These are phyloP conservation scores for Decorospora gaudefroyi DNA, from an alignment of 2,329 filamentous ascomycete species.

Conservation along the genomic window DNA sequence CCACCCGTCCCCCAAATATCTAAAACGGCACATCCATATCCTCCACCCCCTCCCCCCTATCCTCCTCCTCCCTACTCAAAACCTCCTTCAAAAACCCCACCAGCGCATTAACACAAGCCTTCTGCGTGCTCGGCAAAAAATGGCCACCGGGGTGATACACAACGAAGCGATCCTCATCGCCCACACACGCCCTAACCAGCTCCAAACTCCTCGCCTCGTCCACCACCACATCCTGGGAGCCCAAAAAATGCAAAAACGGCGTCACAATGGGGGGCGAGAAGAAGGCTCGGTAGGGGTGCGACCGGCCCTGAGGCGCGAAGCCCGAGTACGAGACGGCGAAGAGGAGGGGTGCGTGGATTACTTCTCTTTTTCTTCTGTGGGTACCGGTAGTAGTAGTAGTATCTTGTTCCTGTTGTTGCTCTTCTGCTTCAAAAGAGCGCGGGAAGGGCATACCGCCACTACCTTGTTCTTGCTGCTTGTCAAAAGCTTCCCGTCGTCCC, in stretches of 20 bases:
- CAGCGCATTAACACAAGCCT: slow-evolving; percentile 77
- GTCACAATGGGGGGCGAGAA: slow-evolving; percentile 78
- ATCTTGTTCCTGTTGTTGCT: slow-evolving; percentile 3
- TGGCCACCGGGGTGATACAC: slow-evolving; percentile 86
- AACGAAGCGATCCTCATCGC: slow-evolving; percentile 55
- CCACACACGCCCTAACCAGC: slow-evolving; percentile 67
- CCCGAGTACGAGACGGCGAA: slow-evolving; percentile 80
- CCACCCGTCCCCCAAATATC: slow-evolving; percentile 14
- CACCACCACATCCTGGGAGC: slow-evolving; percentile 84
- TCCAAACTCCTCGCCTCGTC: slow-evolving; percentile 72
- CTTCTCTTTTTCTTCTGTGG: too few relatives aligned
- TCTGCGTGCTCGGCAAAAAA: slow-evolving; percentile 77
- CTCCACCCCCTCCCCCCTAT: slow-evolving; percentile 62
- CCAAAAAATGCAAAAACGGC: slow-evolving; percentile 79
- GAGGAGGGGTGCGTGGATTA: slow-evolving; percentile 61
- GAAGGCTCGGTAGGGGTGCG: slow-evolving; percentile 65
- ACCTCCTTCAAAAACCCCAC: slow-evolving; percentile 69
- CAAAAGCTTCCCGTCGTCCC: slow-evolving; percentile 56
- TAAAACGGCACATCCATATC: slow-evolving; percentile 72
- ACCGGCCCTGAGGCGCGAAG: slow-evolving; percentile 68
- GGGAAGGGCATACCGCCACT: slow-evolving; percentile 59
- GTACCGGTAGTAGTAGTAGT: background rate
- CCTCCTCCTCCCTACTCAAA: slow-evolving; percentile 49
- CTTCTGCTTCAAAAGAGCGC: slow-evolving; percentile 46
- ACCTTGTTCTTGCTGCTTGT: slow-evolving; percentile 40